Conservation (phyloP, 768 basidiomycete genomes). For the Auricularia sp. region DNA sequence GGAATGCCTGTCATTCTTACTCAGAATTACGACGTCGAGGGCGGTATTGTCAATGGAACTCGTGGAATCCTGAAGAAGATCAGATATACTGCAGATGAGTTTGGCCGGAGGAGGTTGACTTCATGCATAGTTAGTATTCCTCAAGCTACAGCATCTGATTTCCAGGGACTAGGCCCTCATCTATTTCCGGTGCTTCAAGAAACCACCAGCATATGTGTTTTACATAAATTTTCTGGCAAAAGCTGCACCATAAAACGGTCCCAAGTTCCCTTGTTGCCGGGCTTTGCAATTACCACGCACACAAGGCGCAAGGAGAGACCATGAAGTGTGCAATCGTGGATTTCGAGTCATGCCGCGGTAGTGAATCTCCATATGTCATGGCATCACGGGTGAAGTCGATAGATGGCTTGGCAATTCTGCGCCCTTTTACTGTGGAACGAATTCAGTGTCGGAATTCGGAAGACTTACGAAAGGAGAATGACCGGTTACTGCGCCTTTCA, state of each 20-base stretch:
- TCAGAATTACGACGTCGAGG: constrained; percentile 29
- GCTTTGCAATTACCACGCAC: constrained; percentile 33
- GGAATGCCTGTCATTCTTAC: constrained; percentile 9
- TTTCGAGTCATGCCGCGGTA: constrained; percentile 20
- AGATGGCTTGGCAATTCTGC: constrained; percentile 22
- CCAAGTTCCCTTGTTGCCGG: constrained; percentile 29
- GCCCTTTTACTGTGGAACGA: constrained; percentile 15
- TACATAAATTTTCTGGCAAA: constrained; percentile 14
- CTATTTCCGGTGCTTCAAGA: constrained; percentile 19
- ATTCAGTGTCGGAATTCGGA: constrained; percentile 7
- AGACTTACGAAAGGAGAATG: neutral
- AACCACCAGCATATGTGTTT: constrained; percentile 14
- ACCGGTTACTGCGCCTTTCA: neutral
- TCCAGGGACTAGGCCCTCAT: constrained; percentile 13
- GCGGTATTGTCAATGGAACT: constrained; percentile 30
- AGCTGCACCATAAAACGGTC: constrained; percentile 16
- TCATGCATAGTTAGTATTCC: constrained; percentile 20
- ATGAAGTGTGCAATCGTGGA: constrained; percentile 25
- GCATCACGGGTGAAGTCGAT: constrained; percentile 24
- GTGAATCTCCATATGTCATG: constrained; percentile 34
- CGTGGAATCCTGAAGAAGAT: constrained; percentile 18
- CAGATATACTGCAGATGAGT: constrained; percentile 15
- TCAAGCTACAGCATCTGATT: constrained; percentile 2
- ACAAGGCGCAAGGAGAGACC: constrained; percentile 32
- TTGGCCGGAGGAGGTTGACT: constrained; percentile 10